A percentile compares a stretch with the other conserved stretches of the same genome.
phyloP scores from a whole-genome alignment of 805 yeast genomes.

The Ogataea siamensis region DNA sequence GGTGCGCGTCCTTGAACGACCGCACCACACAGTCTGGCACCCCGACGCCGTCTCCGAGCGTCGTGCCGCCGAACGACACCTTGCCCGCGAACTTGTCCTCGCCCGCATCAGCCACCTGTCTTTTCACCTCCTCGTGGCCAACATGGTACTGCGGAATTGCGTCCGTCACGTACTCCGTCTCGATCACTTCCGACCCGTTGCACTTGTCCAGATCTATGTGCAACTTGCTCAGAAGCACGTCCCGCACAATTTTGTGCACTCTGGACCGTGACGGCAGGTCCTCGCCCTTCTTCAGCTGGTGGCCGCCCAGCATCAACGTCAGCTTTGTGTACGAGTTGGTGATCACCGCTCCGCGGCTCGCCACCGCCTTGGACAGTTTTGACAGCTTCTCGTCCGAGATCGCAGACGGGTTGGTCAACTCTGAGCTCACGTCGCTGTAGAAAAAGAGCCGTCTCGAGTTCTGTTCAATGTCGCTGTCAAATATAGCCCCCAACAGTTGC shows the following conservation, averaged over 20 bases:
- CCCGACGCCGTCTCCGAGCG: constrained; percentile 77
- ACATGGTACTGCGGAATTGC: constrained; percentile 81
- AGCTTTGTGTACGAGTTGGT: constrained; percentile 56
- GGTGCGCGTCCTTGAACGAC: constrained; percentile 57
- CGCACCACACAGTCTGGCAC: constrained; percentile 82
- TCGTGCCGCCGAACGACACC: constrained; percentile 73
- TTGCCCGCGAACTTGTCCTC: constrained; percentile 37
- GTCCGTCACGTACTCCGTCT: constrained; percentile 43
- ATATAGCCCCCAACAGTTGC: constrained; percentile 78
- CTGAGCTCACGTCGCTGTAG: constrained; percentile 18
- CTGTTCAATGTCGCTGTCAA: constrained; percentile 81
- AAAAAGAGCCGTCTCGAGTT: constrained; percentile 36
- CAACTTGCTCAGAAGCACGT: constrained; percentile 22
- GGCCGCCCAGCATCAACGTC: constrained; percentile 91
- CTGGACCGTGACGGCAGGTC: constrained; percentile 25
- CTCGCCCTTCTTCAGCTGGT: constrained; percentile 17
- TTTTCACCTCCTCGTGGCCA: constrained; percentile 54
- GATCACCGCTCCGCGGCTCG: constrained; percentile 17
- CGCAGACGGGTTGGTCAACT: constrained; percentile 7
- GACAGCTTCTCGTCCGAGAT: constrained; percentile 12
- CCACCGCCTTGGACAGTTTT: constrained; percentile 18
- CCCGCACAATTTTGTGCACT: constrained; percentile 23
- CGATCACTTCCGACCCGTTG: constrained; percentile 25
- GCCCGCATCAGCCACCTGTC: constrained; percentile 35
- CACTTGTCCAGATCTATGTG: constrained; percentile 20